Conservation (phyloP, 192 early-diverging fungal genomes). For the Geranomyces variabilis region DNA sequence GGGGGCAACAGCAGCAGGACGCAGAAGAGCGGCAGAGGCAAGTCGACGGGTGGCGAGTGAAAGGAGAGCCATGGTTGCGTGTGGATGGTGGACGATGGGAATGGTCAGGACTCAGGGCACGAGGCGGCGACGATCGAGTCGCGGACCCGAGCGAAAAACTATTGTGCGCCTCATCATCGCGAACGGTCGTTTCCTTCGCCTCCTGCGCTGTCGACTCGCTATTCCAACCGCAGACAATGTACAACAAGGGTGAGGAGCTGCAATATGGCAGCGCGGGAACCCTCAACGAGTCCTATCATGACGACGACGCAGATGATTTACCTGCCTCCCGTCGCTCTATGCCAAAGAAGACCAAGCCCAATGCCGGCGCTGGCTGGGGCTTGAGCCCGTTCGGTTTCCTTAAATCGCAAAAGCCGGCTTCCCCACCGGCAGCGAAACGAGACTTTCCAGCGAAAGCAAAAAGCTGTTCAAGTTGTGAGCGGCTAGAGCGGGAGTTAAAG, state of each 20-base stretch:
- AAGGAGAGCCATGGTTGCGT: too few species aligned
- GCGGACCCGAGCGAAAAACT: too few species aligned
- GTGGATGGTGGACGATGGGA: too few species aligned
- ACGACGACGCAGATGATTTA: background rate
- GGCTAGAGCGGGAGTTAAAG: constrained; percentile 1
- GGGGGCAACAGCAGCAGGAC: too few species aligned
- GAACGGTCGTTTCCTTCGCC: too few species aligned
- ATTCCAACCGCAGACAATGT: background rate
- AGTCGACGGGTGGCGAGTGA: too few species aligned
- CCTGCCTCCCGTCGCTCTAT: background rate
- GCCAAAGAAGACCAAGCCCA: background rate
- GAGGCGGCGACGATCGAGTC: too few species aligned
- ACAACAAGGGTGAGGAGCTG: background rate
- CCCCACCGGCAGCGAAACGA: background rate
- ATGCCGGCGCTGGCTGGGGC: background rate
- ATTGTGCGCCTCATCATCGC: too few species aligned
- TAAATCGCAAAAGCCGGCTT: background rate
- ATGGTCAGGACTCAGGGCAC: too few species aligned
- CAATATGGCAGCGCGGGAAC: background rate
- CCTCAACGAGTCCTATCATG: background rate
- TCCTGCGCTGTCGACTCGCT: too few species aligned
- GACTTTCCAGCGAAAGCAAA: background rate
- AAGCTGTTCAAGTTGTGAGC: background rate
- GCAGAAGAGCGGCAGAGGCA: too few species aligned
- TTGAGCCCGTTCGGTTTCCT: background rate